Evolutionary conservation across 2,329 filamentous ascomycete species (phyloP).

Genomic region (Ceratocystis diversiconidia): DNA sequence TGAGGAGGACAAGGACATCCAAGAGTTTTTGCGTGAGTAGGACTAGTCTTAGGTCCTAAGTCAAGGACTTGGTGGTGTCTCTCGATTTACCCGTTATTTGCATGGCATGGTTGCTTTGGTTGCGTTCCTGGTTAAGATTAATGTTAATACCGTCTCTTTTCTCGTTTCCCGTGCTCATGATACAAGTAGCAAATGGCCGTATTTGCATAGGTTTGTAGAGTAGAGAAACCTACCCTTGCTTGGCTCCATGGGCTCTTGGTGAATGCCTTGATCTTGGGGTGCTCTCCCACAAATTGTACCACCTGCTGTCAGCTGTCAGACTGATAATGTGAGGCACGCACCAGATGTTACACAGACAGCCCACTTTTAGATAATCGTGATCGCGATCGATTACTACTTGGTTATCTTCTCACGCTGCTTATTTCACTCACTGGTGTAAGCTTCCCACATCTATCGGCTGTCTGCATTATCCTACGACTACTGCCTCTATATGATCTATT

Average conservation of each 20-base stretch:
- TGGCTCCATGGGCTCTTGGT: background rate
- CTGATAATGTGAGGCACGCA: background rate
- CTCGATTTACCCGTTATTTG: background rate
- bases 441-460: too few species aligned
- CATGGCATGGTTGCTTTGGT: background rate
- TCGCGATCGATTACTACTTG: too few species aligned
- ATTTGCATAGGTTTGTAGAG: background rate
- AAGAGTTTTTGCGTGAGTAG: conserved; percentile 43
- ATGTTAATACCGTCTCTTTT: background rate
- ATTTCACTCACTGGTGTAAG: too few species aligned
- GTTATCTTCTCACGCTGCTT: too few species aligned
- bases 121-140: background rate
- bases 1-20: conserved; percentile 61
- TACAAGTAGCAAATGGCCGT: background rate
- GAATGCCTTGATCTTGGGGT: background rate
- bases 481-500: too few species aligned
- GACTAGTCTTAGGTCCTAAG: background rate
- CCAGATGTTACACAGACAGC: background rate
- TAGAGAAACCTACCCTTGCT: too few species aligned
- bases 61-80: background rate
- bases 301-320: background rate
- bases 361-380: background rate
- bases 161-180: background rate
- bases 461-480: too few species aligned
- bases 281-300: background rate